These are phyloP conservation scores for Mortierella sp. DNA, from an alignment of 371 early-diverging fungal genomes.

Conservation along the genomic window DNA sequence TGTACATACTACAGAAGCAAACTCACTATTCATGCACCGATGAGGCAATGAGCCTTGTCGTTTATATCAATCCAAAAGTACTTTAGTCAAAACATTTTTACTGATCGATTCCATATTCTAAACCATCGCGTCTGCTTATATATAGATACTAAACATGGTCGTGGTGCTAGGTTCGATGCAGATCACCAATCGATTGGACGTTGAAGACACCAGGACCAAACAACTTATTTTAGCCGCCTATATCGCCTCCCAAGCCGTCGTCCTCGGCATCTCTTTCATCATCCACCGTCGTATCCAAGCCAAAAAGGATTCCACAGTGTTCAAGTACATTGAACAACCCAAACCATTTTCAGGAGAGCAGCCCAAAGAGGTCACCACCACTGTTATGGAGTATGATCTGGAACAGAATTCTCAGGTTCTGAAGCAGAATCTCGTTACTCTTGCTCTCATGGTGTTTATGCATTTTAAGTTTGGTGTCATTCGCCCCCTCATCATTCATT, in stretches of 20 bases:
- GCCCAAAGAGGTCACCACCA: conserved; percentile 1
- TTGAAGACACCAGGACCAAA: neutral
- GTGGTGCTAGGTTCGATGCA: too few relatives aligned
- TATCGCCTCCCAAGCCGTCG: neutral
- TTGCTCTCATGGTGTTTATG: conserved; percentile 4
- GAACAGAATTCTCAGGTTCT: conserved; percentile 7
- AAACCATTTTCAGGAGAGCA: neutral
- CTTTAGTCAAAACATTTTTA: too few relatives aligned
- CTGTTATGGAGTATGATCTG: neutral
- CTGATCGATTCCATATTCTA: too few relatives aligned
- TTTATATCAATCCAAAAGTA: too few relatives aligned
- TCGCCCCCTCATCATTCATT: conserved; percentile 1
- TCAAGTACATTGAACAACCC: conserved; percentile 3
- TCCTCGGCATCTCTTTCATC: neutral
- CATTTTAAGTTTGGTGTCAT: conserved; percentile 7
- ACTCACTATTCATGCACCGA: too few relatives aligned
- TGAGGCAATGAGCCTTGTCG: too few relatives aligned
- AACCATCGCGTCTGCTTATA: too few relatives aligned
- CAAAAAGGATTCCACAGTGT: conserved; percentile 3
- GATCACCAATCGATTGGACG: too few relatives aligned
- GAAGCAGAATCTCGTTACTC: neutral
- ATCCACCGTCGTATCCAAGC: neutral
- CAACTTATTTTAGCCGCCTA: neutral
- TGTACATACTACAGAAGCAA: too few relatives aligned
- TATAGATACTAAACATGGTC: too few relatives aligned